Base-by-base conservation (phyloP, 2,329 filamentous ascomycete species). In the Sporothrix brasiliensis region DNA sequence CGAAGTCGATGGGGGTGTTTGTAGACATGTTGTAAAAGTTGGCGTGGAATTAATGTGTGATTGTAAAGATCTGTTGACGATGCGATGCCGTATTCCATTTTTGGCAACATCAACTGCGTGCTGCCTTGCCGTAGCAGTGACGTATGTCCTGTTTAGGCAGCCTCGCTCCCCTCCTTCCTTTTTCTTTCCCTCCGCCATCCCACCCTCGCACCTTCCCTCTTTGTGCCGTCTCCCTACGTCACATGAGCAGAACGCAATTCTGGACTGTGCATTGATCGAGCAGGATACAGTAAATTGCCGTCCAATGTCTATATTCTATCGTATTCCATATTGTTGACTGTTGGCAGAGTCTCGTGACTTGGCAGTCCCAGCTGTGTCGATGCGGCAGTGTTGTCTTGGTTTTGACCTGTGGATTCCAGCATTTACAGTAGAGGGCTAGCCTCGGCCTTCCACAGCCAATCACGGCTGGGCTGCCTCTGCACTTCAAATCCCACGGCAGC, bases 401-500 rank as follows among this genome's bases (percentile, higher is more conserved):
- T 49, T 49, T 49, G 54, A 30, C 16, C 34, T 34, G 34, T 34
- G 34, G 50, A 30, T 9, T n/a, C 14, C 30, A 41, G 30, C 53
- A 58, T 39, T 16, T 19, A 24, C 24, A 58, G 54, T 27, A 41
- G 54, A 19, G 24, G 4, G 54, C 54, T 60, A 21, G 56, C 56
- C 10, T 61, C 34, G 56, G 56, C 56, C 34, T 60, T 60, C 16
- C 54, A 1, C 56, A 50, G 61, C 61, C 61, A 66, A 66, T 66
- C 61, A 50, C 24, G 1, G 16, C 24, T 24, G 9, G 61, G 61
- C 61, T 66, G 61, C 61, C 61, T 66, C 61, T 53, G 10, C n/a
- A 21, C 1, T 5, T 21, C 41, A 34, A 34, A 34, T 19, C 14
- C 44, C 44, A 49, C 44, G 44, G 44, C 44, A 16, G 44, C 44